Evolutionary conservation across 176 grass and related monocot genomes (phyloP).

Genomic region (Aegilops tauschii): DNA sequence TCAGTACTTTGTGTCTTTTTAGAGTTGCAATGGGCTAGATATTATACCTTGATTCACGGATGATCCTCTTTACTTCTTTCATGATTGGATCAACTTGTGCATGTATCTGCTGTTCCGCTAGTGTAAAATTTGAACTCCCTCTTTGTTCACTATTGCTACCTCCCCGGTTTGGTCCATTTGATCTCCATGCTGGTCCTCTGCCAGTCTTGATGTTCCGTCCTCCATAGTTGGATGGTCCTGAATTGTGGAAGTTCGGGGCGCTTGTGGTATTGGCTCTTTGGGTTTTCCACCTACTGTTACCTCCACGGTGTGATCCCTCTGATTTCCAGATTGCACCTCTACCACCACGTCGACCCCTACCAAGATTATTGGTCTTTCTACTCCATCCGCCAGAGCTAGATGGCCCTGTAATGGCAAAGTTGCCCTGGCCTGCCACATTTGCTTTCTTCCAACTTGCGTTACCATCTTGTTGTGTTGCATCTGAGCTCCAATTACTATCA

Average conservation of each 20-base stretch:
- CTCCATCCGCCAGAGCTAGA: constrained; percentile 26
- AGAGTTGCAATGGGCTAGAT: not conserved
- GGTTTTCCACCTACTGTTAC: constrained; percentile 26
- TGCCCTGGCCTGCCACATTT: constrained; percentile 11
- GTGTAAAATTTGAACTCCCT: constrained; percentile 18
- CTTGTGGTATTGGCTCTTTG: constrained; percentile 13
- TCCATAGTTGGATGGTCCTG: constrained; percentile 24
- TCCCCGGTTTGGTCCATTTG: constrained; percentile 20
- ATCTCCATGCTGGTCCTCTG: constrained; percentile 22
- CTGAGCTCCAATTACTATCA: constrained; percentile 10
- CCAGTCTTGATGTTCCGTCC: constrained; percentile 21
- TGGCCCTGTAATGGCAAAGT: constrained; percentile 17
- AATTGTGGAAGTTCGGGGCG: not conserved
- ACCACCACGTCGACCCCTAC: constrained; percentile 27
- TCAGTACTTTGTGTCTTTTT: not conserved
- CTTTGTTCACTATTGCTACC: constrained; percentile 15
- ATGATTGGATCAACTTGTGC: constrained; percentile 36
- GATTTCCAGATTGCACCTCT: constrained; percentile 22
- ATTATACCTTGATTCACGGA: constrained; percentile 43
- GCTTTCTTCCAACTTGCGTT: constrained; percentile 6
- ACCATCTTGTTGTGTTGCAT: constrained; percentile 18
- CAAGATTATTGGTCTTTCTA: not conserved
- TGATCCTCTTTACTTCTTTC: constrained; percentile 48
- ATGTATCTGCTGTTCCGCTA: constrained; percentile 28
- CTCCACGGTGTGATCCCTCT: constrained; percentile 27